Conservation (phyloP, 257 asterid species). For the Fraxinus excelsior region DNA sequence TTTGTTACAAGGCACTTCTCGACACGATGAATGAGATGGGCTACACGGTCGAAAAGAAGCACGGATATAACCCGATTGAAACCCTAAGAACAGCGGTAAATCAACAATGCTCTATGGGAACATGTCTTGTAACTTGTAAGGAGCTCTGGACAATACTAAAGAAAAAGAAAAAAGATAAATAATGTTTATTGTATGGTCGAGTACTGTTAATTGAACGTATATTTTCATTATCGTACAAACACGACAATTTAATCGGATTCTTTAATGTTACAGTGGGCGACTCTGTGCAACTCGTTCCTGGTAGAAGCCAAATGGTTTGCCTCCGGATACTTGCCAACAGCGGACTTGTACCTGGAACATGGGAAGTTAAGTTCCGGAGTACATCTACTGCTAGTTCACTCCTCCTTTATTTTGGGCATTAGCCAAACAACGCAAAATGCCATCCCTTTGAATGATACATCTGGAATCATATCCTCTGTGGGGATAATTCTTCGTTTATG, state of each 20-base stretch:
- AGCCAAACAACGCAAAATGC: neutral
- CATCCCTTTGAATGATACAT: constrained; percentile 17
- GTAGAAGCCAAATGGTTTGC: constrained; percentile 47
- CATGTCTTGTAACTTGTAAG: neutral
- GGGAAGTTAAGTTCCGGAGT: constrained; percentile 44
- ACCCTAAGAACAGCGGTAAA: constrained; percentile 32
- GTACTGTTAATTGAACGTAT: neutral
- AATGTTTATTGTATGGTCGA: neutral
- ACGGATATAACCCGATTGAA: constrained; percentile 38
- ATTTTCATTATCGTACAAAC: neutral
- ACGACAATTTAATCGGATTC: neutral
- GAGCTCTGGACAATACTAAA: neutral
- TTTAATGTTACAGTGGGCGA: constrained; percentile 46
- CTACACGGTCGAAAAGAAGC: constrained; percentile 20
- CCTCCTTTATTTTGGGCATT: constrained; percentile 36
- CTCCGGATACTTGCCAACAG: constrained; percentile 23
- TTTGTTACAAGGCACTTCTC: constrained; percentile 40
- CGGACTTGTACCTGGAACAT: constrained; percentile 35
- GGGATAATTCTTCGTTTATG: constrained; percentile 47
- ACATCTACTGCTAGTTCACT: constrained; percentile 26
- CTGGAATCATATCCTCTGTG: constrained; percentile 24
- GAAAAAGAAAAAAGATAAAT: neutral
- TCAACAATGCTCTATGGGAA: neutral
- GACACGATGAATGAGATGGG: constrained; percentile 37
- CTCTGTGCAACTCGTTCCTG: constrained; percentile 55